These are phyloP conservation scores for Aureobasidium uvarum DNA, from an alignment of 2,329 filamentous ascomycete species.

Conservation along the genomic window DNA sequence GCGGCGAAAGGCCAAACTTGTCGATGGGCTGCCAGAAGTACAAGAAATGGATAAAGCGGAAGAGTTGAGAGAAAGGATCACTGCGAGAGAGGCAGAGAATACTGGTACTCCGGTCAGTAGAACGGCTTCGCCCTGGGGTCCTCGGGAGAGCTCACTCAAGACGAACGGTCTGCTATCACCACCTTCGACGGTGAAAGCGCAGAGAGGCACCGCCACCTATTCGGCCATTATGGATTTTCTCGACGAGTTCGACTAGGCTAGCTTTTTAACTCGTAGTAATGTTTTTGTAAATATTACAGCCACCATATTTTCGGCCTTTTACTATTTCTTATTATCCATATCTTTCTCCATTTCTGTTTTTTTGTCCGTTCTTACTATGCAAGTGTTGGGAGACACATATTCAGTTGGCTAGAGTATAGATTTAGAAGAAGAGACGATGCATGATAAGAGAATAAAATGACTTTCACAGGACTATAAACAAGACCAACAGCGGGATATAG, in stretches of 20 bases:
- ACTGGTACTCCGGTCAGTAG: neutral
- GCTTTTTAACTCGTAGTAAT: neutral
- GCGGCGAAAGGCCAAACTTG: constrained; percentile 1
- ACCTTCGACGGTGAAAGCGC: neutral
- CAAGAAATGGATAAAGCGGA: constrained; percentile 21
- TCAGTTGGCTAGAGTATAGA: too few relatives aligned
- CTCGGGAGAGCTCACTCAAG: constrained; percentile 3
- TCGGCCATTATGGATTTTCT: constrained; percentile 19
- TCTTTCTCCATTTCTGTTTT: neutral
- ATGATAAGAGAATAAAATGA: neutral
- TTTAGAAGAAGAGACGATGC: neutral
- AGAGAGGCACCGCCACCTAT: constrained; percentile 6
- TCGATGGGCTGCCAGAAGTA: constrained; percentile 8
- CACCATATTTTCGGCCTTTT: neutral
- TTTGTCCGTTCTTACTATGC: neutral
- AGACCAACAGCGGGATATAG: neutral
- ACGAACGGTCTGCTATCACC: constrained; percentile 1
- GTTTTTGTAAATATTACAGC: neutral
- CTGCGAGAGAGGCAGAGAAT: neutral
- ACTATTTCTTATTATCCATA: neutral
- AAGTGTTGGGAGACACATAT: too few relatives aligned
- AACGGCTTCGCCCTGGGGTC: neutral
- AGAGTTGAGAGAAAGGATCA: neutral
- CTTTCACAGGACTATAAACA: neutral
- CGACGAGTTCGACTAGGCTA: neutral